Evolutionary conservation across 1,139 yeast species (phyloP).

Genomic region (Cylindricascospora bacillispora): DNA sequence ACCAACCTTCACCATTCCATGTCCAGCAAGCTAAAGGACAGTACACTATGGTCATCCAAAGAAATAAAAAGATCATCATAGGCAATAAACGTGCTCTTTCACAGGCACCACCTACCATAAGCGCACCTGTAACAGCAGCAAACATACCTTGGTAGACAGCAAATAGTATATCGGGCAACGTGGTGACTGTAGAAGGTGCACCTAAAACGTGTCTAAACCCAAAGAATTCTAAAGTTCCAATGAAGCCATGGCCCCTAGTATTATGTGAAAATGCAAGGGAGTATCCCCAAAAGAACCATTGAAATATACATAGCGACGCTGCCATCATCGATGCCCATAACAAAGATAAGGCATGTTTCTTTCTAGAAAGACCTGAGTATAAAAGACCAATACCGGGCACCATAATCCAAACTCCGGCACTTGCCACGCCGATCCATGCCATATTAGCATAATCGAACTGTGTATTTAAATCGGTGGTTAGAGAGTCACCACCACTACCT

Average conservation of each 20-base stretch:
- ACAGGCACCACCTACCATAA: conserved; percentile 95
- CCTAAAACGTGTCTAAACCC: conserved; percentile 72
- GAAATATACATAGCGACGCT: conserved; percentile 66
- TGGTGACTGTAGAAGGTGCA: conserved; percentile 52
- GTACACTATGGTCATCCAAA: conserved; percentile 94
- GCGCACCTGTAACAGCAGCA: conserved; percentile 80
- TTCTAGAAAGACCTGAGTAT: conserved; percentile 83
- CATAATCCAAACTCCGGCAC: conserved; percentile 83
- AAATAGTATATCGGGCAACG: conserved; percentile 77
- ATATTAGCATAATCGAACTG: conserved; percentile 65
- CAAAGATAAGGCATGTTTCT: conserved; percentile 80
- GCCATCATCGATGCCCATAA: conserved; percentile 94
- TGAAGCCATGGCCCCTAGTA: conserved; percentile 46
- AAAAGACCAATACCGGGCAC: conserved; percentile 85
- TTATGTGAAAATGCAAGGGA: conserved; percentile 70
- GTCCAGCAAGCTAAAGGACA: conserved; percentile 95
- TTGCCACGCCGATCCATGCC: conserved; percentile 77
- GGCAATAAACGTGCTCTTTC: conserved; percentile 96
- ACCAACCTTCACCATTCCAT: conserved; percentile 92
- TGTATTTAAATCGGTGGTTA: conserved; percentile 59
- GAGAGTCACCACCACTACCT: conserved; percentile 72
- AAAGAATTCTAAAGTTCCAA: conserved; percentile 73
- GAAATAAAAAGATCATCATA: conserved; percentile 83
- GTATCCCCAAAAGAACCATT: conserved; percentile 98
- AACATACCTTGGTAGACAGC: conserved; percentile 94